Evolutionary conservation across 2,329 filamentous ascomycete genomes (phyloP).

Genomic region (Truncatella angustata): DNA sequence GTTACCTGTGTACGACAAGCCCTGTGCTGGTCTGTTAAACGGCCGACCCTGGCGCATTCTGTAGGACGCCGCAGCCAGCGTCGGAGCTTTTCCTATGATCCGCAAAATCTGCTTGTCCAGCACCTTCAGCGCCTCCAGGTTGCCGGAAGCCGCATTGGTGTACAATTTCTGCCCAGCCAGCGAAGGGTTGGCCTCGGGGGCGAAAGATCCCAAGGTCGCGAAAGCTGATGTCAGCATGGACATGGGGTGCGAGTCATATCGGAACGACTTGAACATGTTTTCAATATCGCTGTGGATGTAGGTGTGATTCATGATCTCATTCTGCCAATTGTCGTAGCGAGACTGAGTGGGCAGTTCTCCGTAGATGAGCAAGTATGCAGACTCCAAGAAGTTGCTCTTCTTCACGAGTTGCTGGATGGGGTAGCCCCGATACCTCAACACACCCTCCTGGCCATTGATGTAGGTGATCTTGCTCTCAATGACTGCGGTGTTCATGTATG

Average conservation of each 20-base stretch:
- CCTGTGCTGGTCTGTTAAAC: constrained; percentile 46
- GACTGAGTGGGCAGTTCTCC: constrained; percentile 44
- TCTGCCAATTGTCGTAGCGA: constrained; percentile 40
- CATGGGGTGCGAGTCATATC: constrained; percentile 52
- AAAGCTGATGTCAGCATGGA: constrained; percentile 50
- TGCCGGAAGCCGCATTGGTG: constrained; percentile 40
- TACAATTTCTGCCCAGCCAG: constrained; percentile 49
- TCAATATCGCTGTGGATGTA: constrained; percentile 48
- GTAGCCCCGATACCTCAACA: constrained; percentile 51
- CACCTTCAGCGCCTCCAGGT: constrained; percentile 37
- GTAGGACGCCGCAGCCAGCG: constrained; percentile 49
- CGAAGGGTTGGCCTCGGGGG: constrained; percentile 49
- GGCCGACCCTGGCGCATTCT: constrained; percentile 50
- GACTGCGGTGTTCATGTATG: constrained; percentile 52
- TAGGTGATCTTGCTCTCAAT: constrained; percentile 49
- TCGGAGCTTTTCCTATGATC: constrained; percentile 50
- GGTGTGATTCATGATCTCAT: constrained; percentile 50
- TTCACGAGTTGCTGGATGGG: constrained; percentile 50
- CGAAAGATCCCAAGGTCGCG: constrained; percentile 47
- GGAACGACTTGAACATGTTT: constrained; percentile 49
- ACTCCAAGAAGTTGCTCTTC: constrained; percentile 48
- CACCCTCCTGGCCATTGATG: constrained; percentile 51
- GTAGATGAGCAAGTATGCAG: constrained; percentile 49
- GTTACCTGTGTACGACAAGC: constrained; percentile 53
- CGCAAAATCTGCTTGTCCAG: constrained; percentile 53